Evolutionary conservation across 345 rosid species (phyloP).

Genomic region (Bruguiera gymnorhiza): DNA sequence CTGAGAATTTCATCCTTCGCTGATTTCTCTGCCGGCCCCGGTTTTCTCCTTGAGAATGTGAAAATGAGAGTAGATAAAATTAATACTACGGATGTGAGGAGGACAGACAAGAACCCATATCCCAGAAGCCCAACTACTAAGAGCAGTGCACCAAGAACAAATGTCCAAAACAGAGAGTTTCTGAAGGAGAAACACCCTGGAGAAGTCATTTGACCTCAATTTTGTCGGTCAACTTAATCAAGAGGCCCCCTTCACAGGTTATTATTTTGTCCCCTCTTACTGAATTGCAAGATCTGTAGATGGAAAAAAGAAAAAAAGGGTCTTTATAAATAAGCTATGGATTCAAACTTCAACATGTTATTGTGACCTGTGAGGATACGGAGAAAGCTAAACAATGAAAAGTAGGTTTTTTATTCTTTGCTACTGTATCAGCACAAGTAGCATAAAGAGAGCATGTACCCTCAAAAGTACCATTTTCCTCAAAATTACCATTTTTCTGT

Average conservation of each 20-base stretch:
- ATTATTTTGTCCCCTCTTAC: neutral
- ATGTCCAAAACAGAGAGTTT: slow-evolving; percentile 34
- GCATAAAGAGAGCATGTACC: no score
- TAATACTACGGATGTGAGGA: slow-evolving; percentile 35
- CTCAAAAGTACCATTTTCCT: no score
- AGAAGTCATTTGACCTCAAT: slow-evolving; percentile 26
- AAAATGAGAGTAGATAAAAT: slow-evolving; percentile 29
- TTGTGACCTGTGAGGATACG: no score
- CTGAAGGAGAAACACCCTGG: slow-evolving; percentile 24
- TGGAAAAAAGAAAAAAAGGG: no score
- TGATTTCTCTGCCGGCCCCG: slow-evolving; percentile 7
- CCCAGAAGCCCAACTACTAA: slow-evolving; percentile 20
- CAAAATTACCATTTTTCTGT: no score
- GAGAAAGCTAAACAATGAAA: no score
- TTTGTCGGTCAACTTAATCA: slow-evolving; percentile 26
- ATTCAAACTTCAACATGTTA: no score
- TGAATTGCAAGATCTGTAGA: no score
- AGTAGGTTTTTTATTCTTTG: no score
- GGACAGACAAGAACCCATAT: slow-evolving; percentile 28
- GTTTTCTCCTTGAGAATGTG: slow-evolving; percentile 24
- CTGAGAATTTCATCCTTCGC: slow-evolving; percentile 16
- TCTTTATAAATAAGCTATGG: no score
- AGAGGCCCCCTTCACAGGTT: neutral
- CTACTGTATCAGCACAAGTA: no score
- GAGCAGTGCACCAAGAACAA: slow-evolving; percentile 23